A percentile compares a stretch with the other conserved stretches of the same genome.
phyloP scores from a whole-genome alignment of 306 rosid species.

The Argentina anserina region DNA sequence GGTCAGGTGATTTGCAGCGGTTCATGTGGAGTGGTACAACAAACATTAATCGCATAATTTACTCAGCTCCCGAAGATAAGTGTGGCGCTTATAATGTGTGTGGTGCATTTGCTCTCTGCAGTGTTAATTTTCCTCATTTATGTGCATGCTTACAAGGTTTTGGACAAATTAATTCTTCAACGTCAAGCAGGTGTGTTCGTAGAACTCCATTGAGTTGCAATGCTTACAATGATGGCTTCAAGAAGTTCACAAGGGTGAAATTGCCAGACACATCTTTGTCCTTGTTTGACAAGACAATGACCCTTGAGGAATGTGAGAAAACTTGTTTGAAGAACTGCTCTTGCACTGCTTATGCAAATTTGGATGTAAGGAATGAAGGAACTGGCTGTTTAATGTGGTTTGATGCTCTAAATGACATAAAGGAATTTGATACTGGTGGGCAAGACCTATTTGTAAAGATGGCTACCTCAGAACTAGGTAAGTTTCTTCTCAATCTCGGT shows the following conservation, averaged over 20 bases:
- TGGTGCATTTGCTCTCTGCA: slow-evolving; percentile 36
- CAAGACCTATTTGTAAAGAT: slow-evolving; percentile 35
- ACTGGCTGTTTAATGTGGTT: slow-evolving; percentile 58
- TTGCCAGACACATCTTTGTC: slow-evolving; percentile 38
- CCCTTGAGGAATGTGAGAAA: slow-evolving; percentile 32
- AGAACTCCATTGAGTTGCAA: slow-evolving; percentile 31
- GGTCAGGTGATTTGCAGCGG: slow-evolving; percentile 19
- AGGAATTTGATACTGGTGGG: slow-evolving; percentile 18
- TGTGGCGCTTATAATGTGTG: slow-evolving; percentile 47
- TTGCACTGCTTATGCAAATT: slow-evolving; percentile 45
- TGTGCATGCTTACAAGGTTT: slow-evolving; percentile 53
- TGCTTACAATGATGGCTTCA: slow-evolving; percentile 23
- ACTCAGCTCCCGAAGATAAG: slow-evolving; percentile 22
- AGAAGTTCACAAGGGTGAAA: slow-evolving; percentile 25
- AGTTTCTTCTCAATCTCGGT: not conserved
- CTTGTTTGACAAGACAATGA: slow-evolving; percentile 38
- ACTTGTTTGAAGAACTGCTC: slow-evolving; percentile 42
- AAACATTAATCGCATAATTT: not conserved
- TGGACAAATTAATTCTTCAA: slow-evolving; percentile 21
- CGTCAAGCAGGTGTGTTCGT: slow-evolving; percentile 36
- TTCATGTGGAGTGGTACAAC: slow-evolving; percentile 28
- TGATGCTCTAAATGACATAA: slow-evolving; percentile 38
- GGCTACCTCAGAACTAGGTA: slow-evolving; percentile 24
- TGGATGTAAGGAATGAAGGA: slow-evolving; percentile 38
- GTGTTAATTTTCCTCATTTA: slow-evolving; percentile 19